Evolutionary conservation across 805 yeast genomes (phyloP).

Genomic region (Candida maesae): DNA sequence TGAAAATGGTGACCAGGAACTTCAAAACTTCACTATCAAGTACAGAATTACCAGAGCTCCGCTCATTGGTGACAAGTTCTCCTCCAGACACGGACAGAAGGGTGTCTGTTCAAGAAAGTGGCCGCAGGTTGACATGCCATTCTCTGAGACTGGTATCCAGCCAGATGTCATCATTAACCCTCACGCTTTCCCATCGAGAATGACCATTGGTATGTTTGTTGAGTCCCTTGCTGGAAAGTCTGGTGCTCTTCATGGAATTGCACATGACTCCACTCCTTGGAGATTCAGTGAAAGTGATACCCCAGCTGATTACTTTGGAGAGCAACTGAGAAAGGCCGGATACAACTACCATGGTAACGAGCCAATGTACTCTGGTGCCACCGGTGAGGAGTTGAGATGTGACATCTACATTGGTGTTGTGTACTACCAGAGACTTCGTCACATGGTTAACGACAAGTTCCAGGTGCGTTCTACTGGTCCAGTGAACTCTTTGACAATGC

Average conservation of each 20-base stretch:
- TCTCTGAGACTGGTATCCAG: slow-evolving; percentile 92
- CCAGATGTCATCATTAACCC: slow-evolving; percentile 98
- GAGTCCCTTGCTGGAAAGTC: slow-evolving; percentile 99
- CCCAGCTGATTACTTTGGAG: slow-evolving; percentile 97
- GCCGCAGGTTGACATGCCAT: slow-evolving; percentile 97
- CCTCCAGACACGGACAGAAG: slow-evolving; percentile 97
- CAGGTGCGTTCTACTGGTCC: slow-evolving; percentile 99
- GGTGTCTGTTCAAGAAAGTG: slow-evolving; percentile 98
- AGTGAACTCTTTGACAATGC: slow-evolving; percentile 94
- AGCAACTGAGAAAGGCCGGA: slow-evolving; percentile 82
- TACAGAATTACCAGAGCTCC: slow-evolving; percentile 90
- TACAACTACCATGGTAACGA: slow-evolving; percentile 98
- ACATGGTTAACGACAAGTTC: slow-evolving; percentile 99
- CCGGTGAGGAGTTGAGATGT: slow-evolving; percentile 95
- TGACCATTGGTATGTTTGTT: slow-evolving; percentile 99
- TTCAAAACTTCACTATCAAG: slow-evolving; percentile 83
- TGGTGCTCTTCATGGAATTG: slow-evolving; percentile 95
- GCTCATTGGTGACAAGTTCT: slow-evolving; percentile 94
- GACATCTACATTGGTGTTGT: slow-evolving; percentile 97
- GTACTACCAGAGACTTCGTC: slow-evolving; percentile 96
- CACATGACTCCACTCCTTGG: slow-evolving; percentile 98
- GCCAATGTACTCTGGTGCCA: slow-evolving; percentile 98
- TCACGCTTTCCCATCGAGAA: slow-evolving; percentile 99
- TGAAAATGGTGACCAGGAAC: slow-evolving; percentile 67
- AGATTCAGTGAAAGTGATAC: slow-evolving; percentile 85